Evolutionary conservation across 495 filamentous ascomycete genomes (phyloP).

Genomic region (Xylaria castorea): DNA sequence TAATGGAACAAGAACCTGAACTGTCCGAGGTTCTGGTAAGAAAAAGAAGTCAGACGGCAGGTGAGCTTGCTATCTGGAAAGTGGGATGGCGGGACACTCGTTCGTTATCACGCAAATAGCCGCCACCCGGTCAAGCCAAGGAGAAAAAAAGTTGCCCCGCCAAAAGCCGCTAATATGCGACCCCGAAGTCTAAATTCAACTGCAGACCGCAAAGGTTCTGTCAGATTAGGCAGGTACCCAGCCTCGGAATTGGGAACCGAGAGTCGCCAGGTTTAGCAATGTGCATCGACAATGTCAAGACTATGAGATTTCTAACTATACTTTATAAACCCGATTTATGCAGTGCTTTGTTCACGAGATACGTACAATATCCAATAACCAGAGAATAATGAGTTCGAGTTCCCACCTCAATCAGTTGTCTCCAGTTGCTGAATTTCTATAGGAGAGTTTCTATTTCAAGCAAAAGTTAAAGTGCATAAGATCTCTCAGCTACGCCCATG

Average conservation of each 20-base stretch:
- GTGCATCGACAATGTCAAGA: background rate
- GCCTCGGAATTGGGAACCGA: background rate
- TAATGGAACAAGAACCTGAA: background rate
- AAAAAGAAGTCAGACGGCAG: background rate
- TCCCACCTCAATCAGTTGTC: background rate
- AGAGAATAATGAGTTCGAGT: background rate
- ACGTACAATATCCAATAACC: background rate
- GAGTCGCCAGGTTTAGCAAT: background rate
- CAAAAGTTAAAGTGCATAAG: background rate
- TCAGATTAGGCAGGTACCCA: background rate
- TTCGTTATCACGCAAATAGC: constrained; percentile 2
- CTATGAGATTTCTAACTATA: background rate
- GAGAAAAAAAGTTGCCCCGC: constrained; percentile 13
- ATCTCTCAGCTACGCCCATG: background rate
- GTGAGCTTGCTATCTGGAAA: background rate
- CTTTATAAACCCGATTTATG: background rate
- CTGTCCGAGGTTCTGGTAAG: background rate
- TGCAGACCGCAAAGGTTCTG: background rate
- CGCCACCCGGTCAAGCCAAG: background rate
- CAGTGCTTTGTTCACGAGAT: background rate
- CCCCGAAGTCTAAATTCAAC: background rate
- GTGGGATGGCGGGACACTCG: constrained; percentile 7
- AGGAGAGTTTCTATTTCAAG: background rate
- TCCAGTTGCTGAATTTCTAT: background rate
- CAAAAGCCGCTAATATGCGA: constrained; percentile 27